Percentiles rank a stretch among this genome's conserved stretches.
Conservation (phyloP, 78 protist species). For the Carpediemonas membranifera region DNA sequence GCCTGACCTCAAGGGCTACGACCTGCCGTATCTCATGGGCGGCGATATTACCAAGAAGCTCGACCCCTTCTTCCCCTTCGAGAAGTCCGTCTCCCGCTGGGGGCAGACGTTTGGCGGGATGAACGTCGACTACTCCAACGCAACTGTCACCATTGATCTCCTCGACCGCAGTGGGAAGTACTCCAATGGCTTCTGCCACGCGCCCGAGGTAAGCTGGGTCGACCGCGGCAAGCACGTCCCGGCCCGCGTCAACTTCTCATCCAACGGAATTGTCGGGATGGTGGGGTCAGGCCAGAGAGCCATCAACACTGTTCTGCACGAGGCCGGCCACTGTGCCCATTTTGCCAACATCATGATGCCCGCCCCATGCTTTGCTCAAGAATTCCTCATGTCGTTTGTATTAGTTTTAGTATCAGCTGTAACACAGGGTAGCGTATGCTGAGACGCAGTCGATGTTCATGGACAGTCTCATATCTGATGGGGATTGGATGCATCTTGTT, state of each 20-base stretch:
- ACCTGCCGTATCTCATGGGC: constrained; percentile 14
- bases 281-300: constrained; percentile 34
- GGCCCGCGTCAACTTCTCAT: constrained; percentile 12
- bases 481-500: constrained; percentile 22
- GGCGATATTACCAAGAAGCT: constrained; percentile 20
- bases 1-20: constrained; percentile 21
- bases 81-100: constrained; percentile 16
- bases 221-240: background rate
- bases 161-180: constrained; percentile 39
- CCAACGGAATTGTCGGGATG: constrained; percentile 1
- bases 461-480: constrained; percentile 38
- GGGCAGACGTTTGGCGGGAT: constrained; percentile 28
- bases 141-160: constrained; percentile 29
- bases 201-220: constrained; percentile 21
- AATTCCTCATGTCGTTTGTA: too few relatives aligned
- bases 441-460: constrained; percentile 42
- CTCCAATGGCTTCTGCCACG: constrained; percentile 47
- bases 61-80: constrained; percentile 48
- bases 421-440: constrained; percentile 36
- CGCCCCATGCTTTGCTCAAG: constrained; percentile 4
- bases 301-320: constrained; percentile 30
- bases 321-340: constrained; percentile 45
- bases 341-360: constrained; percentile 24
- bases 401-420: too few relatives aligned
- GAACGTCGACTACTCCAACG: constrained; percentile 17